Evolutionary conservation across 1,284 basidiomycete genomes (phyloP), one percentile per base, ranked within the genome.

Genomic region (Coniferiporia weirii): DNA sequence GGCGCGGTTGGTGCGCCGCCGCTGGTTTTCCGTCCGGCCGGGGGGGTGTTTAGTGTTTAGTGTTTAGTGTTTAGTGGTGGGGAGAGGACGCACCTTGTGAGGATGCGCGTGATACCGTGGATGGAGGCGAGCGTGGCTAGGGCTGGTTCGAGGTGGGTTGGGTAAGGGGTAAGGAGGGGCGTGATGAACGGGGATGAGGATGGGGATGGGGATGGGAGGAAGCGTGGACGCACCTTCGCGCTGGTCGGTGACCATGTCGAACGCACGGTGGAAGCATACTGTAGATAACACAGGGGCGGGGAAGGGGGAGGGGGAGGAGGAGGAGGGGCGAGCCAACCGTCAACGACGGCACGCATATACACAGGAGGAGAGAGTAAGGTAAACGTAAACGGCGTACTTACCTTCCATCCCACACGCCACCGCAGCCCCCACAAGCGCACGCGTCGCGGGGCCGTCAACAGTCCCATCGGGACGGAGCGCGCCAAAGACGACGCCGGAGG

Each of bases 191-290:
- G 15, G 43, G 45, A 22, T 27, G 38, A 38, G 27, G 27, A 27
- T 3, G 27, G 27, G 27, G 27, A 5, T 27, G 27, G 27, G 27
- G 27, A 5, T 27, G 27, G 27, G 27, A 27, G 27, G 27, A 27
- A 27, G 27, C 27, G 27, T 27, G 27, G 27, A 27, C 27, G 27
- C 59, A 82, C 88, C 83, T 75, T 80, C 73, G 51, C 73, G 69
- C 12, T 78, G 71, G 67, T 88, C 77, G 50, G 70, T 70, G 3
- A 82, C 80, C 83, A 92, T 84, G 68, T 93, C 91, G 66, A 92
- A 87, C 15, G 91, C 91, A 57, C 91, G 77, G 68, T 93, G 91
- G 68, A 93, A 93, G 64, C 87, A 91, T 36, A 91, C 90, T 91
- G 56, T 44, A 65, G 54, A 61, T 68, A 56, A n/a, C n/a, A n/a